Percentiles rank a stretch among this genome's conserved stretches.
phyloP scores from a whole-genome alignment of 306 rosid genomes.

The Lagenaria siceraria region DNA sequence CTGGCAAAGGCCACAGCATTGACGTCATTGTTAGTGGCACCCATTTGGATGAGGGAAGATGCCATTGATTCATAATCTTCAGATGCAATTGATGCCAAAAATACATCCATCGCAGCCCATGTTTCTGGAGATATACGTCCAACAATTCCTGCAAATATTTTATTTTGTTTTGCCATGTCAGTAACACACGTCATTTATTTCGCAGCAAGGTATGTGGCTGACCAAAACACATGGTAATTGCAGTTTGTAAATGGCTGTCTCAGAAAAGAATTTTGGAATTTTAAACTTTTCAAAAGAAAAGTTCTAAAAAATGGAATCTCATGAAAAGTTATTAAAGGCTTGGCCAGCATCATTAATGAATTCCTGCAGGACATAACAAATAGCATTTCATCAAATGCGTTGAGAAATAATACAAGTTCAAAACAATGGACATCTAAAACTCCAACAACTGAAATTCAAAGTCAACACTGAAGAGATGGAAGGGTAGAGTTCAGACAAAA shows the following conservation, averaged over 20 bases:
- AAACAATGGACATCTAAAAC: not conserved
- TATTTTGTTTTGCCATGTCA: not conserved
- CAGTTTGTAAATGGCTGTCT: not conserved
- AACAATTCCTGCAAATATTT: constrained; percentile 57
- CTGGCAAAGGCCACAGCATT: constrained; percentile 60
- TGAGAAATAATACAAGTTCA: not conserved
- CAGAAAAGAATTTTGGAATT: not conserved
- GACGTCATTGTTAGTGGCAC: constrained; percentile 66
- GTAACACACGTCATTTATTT: not conserved
- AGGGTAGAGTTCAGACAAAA: not conserved
- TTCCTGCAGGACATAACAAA: not conserved
- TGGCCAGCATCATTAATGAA: not conserved
- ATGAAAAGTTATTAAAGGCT: not conserved
- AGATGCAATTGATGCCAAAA: constrained; percentile 69
- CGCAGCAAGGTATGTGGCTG: not conserved
- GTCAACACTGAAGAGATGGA: not conserved
- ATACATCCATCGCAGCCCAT: constrained; percentile 94
- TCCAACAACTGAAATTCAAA: not conserved
- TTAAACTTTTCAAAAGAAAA: not conserved
- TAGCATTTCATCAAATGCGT: not conserved
- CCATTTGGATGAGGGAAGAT: constrained; percentile 90
- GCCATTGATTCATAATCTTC: constrained; percentile 94
- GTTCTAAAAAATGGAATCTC: not conserved
- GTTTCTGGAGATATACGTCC: constrained; percentile 87
- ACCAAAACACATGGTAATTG: not conserved